Base-by-base conservation (phyloP, 345 rosid species). In the Dipteronia sinensis region DNA sequence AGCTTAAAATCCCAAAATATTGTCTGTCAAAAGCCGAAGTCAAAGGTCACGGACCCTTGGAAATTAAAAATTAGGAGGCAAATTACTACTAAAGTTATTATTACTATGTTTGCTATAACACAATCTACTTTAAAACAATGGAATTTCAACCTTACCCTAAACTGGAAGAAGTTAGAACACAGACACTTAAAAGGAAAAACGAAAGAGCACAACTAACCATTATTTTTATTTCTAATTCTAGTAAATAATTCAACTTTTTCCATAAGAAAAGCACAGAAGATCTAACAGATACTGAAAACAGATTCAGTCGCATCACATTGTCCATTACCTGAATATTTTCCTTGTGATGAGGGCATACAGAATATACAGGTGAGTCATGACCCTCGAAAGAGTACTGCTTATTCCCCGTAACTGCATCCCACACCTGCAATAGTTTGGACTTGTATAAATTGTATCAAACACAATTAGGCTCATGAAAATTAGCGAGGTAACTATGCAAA, bases 341-440 rank as follows among this genome's bases (percentile, higher is more conserved):
- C 85, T 89, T 94, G 82, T 88, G 88, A 80, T 94, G 98, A 76
- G 98, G 97, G 65, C 95, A 91, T 61, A 94, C 81, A 65, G 94
- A 94, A 80, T 84, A 90, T 11, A 94, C 94, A 82, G 98, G 91
- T 74, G 98, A 90, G 81, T 94, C 97, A 85, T 94, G 97, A 80
- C 97, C 97, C 85, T 87, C 89, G 77, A 94, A 92, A 71, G 80
- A 79, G 76, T 77, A 86, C 83, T 77, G 88, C 73, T 77, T 83
- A 58, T 46, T 55, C 69, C 97, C 98, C 1, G 92, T 84, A 59
- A 76, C 79, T 44, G 92, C 89, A 85, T 94, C 97, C 98, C 98
- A 94, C 62, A 94, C 98, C 98, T 92, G 84, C 78, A 78, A 59
- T 81, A 73, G 65, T 29, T 42, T 40, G 25, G 61, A 44, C 72